These are phyloP conservation scores for Tuber magnatum DNA, from an alignment of 495 filamentous ascomycete genomes.

Conservation along the genomic window DNA sequence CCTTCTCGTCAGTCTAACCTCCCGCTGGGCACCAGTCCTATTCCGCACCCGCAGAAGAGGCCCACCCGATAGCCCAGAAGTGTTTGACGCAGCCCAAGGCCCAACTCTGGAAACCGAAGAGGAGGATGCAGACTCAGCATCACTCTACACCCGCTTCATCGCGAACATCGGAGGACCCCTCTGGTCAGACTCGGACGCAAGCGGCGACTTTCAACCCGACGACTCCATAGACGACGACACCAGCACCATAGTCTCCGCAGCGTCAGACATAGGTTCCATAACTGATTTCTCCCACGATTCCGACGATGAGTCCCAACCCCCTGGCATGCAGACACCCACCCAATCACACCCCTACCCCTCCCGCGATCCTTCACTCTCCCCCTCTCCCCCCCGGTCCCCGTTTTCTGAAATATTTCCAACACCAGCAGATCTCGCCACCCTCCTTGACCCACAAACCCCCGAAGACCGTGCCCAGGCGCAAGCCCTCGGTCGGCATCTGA, in stretches of 20 bases:
- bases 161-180: slow-evolving; percentile 10
- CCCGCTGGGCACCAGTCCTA: slow-evolving; percentile 18
- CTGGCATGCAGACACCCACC: slow-evolving; percentile 63
- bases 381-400: slow-evolving; percentile 48
- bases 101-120: slow-evolving; percentile 9
- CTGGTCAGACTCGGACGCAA: slow-evolving; percentile 26
- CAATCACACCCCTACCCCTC: slow-evolving; percentile 25
- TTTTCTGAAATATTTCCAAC: slow-evolving; percentile 58
- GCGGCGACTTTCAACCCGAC: slow-evolving; percentile 36
- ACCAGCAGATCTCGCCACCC: slow-evolving; percentile 61
- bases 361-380: slow-evolving; percentile 23
- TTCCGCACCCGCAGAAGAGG: slow-evolving; percentile 14
- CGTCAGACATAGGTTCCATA: slow-evolving; percentile 41
- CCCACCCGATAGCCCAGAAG: background rate
- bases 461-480: slow-evolving; percentile 74
- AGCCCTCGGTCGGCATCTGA: slow-evolving; percentile 72
- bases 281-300: slow-evolving; percentile 43
- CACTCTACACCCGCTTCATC: slow-evolving; percentile 21
- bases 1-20: slow-evolving; percentile 24
- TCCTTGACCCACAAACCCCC: slow-evolving; percentile 71
- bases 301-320: slow-evolving; percentile 48
- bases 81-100: slow-evolving; percentile 5
- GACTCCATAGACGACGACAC: slow-evolving; percentile 46
- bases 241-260: slow-evolving; percentile 38
- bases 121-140: slow-evolving; percentile 10